A percentile compares a stretch with the other conserved stretches of the same genome.
Conservation (phyloP, 441 rosid genomes). For the Erodium trifolium region DNA sequence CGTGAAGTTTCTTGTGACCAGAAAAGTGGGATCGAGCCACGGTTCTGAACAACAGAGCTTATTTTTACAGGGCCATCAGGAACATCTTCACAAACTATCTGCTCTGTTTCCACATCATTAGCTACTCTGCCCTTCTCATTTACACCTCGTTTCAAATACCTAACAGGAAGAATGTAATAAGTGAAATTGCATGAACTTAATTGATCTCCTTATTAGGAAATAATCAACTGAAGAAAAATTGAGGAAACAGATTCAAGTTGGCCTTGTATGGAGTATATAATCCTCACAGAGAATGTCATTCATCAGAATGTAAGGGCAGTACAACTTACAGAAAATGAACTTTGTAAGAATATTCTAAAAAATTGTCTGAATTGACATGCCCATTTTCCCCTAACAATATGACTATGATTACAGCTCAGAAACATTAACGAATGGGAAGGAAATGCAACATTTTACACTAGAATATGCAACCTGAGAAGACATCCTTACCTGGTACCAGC, state of each 20-base stretch:
- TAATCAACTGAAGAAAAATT: not conserved
- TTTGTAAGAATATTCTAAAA: constrained; percentile 1
- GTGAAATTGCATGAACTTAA: not conserved
- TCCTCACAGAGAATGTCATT: not conserved
- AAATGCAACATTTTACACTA: constrained; percentile 1
- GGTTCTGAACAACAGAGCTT: constrained; percentile 87
- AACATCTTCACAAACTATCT: constrained; percentile 85
- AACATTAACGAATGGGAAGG: constrained; percentile 10
- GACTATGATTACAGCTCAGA: constrained; percentile 2
- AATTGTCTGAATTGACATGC: not conserved
- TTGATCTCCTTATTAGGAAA: constrained; percentile 1
- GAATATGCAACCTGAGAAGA: not conserved
- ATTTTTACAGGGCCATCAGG: constrained; percentile 73
- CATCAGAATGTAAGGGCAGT: not conserved
- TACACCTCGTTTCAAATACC: constrained; percentile 96
- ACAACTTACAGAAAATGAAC: not conserved
- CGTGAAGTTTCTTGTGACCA: constrained; percentile 99
- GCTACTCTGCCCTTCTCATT: constrained; percentile 96
- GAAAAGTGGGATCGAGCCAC: constrained; percentile 96
- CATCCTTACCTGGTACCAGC: constrained; percentile 98
- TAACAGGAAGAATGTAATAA: constrained; percentile 31
- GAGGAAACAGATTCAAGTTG: not conserved
- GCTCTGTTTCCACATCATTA: constrained; percentile 98
- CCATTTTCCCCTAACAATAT: not conserved
- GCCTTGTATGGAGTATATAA: not conserved